These are phyloP conservation scores for Gossypium schwendimanii DNA, from an alignment of 441 rosid genomes.

Conservation along the genomic window DNA sequence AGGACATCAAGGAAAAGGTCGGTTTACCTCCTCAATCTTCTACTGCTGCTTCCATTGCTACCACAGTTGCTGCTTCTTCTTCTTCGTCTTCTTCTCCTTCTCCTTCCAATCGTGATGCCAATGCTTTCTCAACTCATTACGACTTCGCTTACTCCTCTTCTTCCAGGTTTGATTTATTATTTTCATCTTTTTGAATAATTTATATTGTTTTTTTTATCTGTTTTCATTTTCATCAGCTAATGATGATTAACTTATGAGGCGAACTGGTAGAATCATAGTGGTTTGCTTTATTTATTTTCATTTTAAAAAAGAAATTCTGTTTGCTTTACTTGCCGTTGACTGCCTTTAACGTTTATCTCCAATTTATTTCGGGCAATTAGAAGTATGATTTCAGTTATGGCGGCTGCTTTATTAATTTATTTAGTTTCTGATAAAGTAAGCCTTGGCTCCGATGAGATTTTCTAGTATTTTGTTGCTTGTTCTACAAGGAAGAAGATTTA, in stretches of 20 bases:
- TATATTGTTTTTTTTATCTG: background rate
- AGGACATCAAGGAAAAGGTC: slow-evolving; percentile 94
- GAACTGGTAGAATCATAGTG: slow-evolving; percentile 7
- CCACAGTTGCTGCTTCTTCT: slow-evolving; percentile 23
- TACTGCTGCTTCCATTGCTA: slow-evolving; percentile 26
- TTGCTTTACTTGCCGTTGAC: slow-evolving; percentile 15
- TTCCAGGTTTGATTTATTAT: slow-evolving; percentile 47
- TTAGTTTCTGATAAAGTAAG: background rate
- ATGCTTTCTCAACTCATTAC: slow-evolving; percentile 30
- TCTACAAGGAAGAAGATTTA: background rate
- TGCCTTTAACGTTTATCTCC: slow-evolving; percentile 20
- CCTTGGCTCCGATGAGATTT: background rate
- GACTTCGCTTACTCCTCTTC: slow-evolving; percentile 43
- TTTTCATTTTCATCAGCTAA: background rate
- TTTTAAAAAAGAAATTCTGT: background rate
- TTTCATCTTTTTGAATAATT: background rate
- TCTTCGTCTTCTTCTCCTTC: slow-evolving; percentile 15
- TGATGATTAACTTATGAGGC: slow-evolving; percentile 3
- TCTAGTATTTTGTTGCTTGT: slow-evolving; percentile 8
- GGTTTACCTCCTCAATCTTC: slow-evolving; percentile 90
- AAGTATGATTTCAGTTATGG: background rate
- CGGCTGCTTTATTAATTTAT: background rate
- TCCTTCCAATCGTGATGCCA: slow-evolving; percentile 28
- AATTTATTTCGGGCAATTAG: slow-evolving; percentile 16
- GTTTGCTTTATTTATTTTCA: slow-evolving; percentile 13